These are phyloP conservation scores for Camellia granthamiana DNA, from an alignment of 148 eudicot genomes.

Conservation along the genomic window DNA sequence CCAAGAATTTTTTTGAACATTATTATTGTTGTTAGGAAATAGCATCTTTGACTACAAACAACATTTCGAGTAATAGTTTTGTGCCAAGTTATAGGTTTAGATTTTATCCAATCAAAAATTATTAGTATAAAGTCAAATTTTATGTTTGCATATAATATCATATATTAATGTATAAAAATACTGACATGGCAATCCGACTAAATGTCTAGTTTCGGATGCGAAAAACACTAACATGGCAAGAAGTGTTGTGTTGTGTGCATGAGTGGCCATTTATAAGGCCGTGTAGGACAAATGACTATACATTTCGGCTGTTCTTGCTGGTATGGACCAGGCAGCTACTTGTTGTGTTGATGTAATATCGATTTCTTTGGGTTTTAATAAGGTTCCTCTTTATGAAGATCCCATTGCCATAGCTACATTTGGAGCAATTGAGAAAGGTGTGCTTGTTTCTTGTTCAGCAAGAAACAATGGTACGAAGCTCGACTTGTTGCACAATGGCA, in stretches of 20 bases:
- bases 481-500: slow-evolving; percentile 21
- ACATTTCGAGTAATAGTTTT: no score
- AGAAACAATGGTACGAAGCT: slow-evolving; percentile 16
- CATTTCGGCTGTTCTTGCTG: slow-evolving; percentile 28
- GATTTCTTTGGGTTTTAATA: slow-evolving; percentile 29
- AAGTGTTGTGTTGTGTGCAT: slow-evolving; percentile 33
- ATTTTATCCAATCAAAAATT: no score
- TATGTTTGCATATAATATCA: no score
- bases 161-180: no score
- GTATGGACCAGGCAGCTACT: slow-evolving; percentile 32
- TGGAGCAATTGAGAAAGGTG: slow-evolving; percentile 31
- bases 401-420: slow-evolving; percentile 35
- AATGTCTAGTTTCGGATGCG: neutral
- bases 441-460: slow-evolving; percentile 28
- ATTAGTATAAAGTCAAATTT: no score
- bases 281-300: slow-evolving; percentile 14
- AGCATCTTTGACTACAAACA: no score
- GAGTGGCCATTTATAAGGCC: slow-evolving; percentile 35
- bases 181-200: slow-evolving; percentile 34
- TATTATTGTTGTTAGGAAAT: no score
- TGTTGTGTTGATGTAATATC: slow-evolving; percentile 41
- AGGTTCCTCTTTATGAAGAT: slow-evolving; percentile 25
- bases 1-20: no score
- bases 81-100: no score
- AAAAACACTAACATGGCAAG: slow-evolving; percentile 6